Evolutionary conservation across 2,329 filamentous ascomycete species (phyloP), one percentile per base, ranked within the genome.

Genomic region (Botrytis aclada): DNA sequence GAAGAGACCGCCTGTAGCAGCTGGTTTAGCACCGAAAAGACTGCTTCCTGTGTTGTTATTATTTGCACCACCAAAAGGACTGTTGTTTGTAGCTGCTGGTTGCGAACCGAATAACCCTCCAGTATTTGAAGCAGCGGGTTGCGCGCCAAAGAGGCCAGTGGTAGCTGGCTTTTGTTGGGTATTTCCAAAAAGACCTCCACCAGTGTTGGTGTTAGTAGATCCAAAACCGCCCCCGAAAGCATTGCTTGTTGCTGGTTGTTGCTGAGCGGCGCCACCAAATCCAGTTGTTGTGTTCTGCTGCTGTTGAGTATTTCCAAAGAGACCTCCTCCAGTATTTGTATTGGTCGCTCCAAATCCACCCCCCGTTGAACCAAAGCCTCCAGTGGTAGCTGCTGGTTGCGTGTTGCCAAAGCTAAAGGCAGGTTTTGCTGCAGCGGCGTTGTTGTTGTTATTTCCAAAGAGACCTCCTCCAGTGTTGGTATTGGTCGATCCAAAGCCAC

Each of bases 121-220:
- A 18, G 74, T 77, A 34, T 73, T 77, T 22, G 81, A 79, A 45
- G 78, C 63, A 82, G 81, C 74, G 47, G 79, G 74, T 75, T 80
- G 78, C 58, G 74, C 69, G 81, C 84, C 84, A 74, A 87, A 87
- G 14, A 87, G 76, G 60, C 84, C 80, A 62, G 60, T 72, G 72
- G 82, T 79, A 82, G 64, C 82, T 81, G 83, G 81, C 61, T 84
- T 83, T 71, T 81, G 80, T 73, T 72, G 78, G 74, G 76, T 79
- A 69, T 76, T 78, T 25, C 84, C 83, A 65, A 84, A 84, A 25
- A 84, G 74, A 29, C 75, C 71, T 25, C 66, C 73, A 34, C 73
- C 71, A 22, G 77, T 76, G 74, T 85, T 83, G 74, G 84, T 63
- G 37, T 69, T 82, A 39, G 39, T 65, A 14, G 41, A 45, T 43